Base-by-base conservation (phyloP, 1,139 yeast genomes). In the Hyphopichia pseudoburtonii region DNA sequence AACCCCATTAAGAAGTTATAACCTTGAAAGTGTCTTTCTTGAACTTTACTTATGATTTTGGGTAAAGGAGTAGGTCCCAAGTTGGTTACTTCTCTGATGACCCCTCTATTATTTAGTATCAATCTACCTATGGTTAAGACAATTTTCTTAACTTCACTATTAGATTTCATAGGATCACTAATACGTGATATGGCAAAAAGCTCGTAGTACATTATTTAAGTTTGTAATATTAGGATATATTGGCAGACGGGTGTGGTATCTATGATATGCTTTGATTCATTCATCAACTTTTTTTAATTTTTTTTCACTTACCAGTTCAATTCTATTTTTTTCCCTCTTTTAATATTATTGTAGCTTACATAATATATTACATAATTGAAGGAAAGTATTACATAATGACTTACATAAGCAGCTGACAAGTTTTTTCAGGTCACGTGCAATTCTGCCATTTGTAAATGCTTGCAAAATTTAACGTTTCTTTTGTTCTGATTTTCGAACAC, bases 11-110 rank as follows among this genome's bases (percentile, higher is more conserved):
- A 64, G 53, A 90, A 90, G 52, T 88, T 92, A 43, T 83, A 84
- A 2, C 97, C 97, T 57, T 87, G 90, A 58, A 87, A 86, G 60
- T 90, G 95, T 46, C 81, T 76, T 58, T 89, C 96, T 57, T 90
- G 95, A 56, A 88, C 89, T 57, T 86, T 87, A 51, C 82, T 80
- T 63, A 87, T 76, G 46, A 90, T 78, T 50, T 80, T 82, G 14
- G 97, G 97, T 40, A 92, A 74, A 28, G 82, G 82, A 44, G 78
- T 76, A 34, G 82, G 76, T 1, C 97, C 97, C 62, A 89, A 66
- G 47, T 90, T 84, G 37, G 86, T 78, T 37, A 90, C 78, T 45
- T 80, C 82, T 57, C 97, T 78, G 32, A 92, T 80, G 14, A 92
- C 89, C 36, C 98, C 98, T 73, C 96, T 86, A 62, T 92, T 89